phyloP scores from a whole-genome alignment of 2,329 filamentous ascomycete genomes.

The Gaeumannomyces sp. region DNA sequence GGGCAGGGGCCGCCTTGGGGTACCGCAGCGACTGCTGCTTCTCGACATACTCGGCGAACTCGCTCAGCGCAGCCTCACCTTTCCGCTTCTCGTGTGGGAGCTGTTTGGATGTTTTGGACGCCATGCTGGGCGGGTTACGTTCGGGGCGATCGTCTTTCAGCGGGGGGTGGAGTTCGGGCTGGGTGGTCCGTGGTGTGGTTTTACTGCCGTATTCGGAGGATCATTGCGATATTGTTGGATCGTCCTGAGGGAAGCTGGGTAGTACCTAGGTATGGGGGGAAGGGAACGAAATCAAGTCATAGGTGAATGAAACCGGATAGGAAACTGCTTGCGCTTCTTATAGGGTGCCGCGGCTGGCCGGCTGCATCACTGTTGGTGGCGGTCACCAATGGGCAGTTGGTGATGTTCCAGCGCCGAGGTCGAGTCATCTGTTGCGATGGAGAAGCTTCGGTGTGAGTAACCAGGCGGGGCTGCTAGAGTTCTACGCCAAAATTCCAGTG shows the following conservation, averaged over 20 bases:
- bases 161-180: neutral
- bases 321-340: neutral
- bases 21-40: slow-evolving; percentile 77
- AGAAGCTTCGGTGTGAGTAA: slow-evolving; percentile 3
- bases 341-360: neutral
- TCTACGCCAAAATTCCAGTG: neutral
- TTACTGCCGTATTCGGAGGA: slow-evolving; percentile 23
- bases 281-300: neutral
- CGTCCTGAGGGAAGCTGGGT: neutral
- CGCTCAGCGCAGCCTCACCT: slow-evolving; percentile 84
- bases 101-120: slow-evolving; percentile 51
- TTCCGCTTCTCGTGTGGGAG: slow-evolving; percentile 74
- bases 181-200: neutral
- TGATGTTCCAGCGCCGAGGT: neutral
- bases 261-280: neutral
- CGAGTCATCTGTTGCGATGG: neutral
- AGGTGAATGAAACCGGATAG: neutral
- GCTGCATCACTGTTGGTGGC: neutral
- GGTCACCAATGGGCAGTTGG: neutral
- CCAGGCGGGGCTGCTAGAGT: neutral
- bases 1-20: slow-evolving; percentile 29
- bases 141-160: neutral
- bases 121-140: slow-evolving; percentile 36
- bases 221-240: slow-evolving; percentile 19
- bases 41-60: slow-evolving; percentile 97